Conservation (phyloP, 2,329 filamentous ascomycete species). For the Pseudogymnoascus sp. region DNA sequence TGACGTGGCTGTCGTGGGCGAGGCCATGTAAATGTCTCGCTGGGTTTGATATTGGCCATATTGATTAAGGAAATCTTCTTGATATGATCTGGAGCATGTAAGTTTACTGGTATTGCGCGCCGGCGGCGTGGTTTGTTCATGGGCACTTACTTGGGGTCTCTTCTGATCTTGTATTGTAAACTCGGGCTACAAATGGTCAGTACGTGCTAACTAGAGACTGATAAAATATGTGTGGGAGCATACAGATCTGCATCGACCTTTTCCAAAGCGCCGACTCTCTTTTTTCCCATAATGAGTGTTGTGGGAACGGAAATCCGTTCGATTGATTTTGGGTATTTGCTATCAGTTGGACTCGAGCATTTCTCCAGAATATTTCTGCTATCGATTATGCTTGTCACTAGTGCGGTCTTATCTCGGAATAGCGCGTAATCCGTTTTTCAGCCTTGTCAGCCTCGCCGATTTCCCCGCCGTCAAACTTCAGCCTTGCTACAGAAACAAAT, state of each 20-base stretch:
- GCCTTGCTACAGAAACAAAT: neutral
- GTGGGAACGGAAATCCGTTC: conserved; percentile 9
- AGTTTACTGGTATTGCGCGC: neutral
- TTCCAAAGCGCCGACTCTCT: conserved; percentile 85
- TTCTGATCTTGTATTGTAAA: conserved; percentile 83
- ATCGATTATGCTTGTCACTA: conserved; percentile 21
- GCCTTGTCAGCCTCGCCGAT: neutral
- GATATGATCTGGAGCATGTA: conserved; percentile 58
- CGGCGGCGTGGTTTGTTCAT: neutral
- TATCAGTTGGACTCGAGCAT: neutral
- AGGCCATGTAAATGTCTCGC: conserved; percentile 81
- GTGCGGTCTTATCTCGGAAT: neutral
- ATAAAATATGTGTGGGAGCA: conserved; percentile 17
- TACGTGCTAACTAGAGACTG: conserved; percentile 12
- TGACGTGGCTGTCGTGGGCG: conserved; percentile 69
- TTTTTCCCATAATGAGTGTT: conserved; percentile 60
- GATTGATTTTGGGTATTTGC: conserved; percentile 12
- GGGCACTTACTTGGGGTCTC: conserved; percentile 64
- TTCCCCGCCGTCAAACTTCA: neutral
- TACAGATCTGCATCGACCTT: conserved; percentile 88
- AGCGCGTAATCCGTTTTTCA: neutral
- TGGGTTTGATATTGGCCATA: conserved; percentile 89
- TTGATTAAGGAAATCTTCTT: conserved; percentile 80
- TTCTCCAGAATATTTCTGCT: conserved; percentile 25
- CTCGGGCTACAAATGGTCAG: conserved; percentile 52